phyloP scores from a whole-genome alignment of 352 stramenopile species.

The Halophytophthora polymorphica region DNA sequence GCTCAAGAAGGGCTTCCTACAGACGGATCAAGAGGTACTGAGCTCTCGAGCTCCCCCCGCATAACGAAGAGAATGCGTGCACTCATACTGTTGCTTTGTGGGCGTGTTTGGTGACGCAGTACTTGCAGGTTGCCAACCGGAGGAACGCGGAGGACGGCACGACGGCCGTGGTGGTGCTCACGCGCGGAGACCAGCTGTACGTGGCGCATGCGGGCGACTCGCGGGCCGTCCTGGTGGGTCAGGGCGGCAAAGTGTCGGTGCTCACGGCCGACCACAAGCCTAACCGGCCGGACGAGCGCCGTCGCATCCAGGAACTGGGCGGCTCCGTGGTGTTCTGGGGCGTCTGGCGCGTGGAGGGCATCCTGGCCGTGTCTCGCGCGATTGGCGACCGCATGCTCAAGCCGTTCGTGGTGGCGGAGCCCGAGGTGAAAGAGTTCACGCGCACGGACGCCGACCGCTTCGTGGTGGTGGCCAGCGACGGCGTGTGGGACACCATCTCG shows the following conservation, averaged over 20 bases:
- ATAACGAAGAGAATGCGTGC: neutral
- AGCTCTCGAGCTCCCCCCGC: neutral
- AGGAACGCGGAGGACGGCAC: constrained; percentile 86
- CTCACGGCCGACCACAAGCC: constrained; percentile 91
- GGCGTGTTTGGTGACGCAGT: constrained; percentile 30
- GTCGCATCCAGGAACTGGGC: constrained; percentile 85
- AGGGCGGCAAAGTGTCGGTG: constrained; percentile 60
- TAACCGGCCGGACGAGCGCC: constrained; percentile 87
- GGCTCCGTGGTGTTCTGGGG: constrained; percentile 90
- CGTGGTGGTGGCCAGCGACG: constrained; percentile 88
- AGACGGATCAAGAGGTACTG: constrained; percentile 71
- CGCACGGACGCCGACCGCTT: constrained; percentile 71
- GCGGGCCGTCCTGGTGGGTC: constrained; percentile 85
- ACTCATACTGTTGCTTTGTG: constrained; percentile 1
- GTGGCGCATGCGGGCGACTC: constrained; percentile 91
- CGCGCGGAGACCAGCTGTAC: constrained; percentile 70
- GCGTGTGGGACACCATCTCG: constrained; percentile 90
- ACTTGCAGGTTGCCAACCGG: constrained; percentile 80
- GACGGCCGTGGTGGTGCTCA: constrained; percentile 85
- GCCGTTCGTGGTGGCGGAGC: constrained; percentile 89
- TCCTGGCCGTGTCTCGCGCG: constrained; percentile 90
- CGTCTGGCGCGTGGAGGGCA: constrained; percentile 92
- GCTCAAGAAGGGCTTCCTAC: constrained; percentile 77
- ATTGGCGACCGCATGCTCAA: constrained; percentile 93
- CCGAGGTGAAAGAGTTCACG: constrained; percentile 76